Evolutionary conservation across 768 basidiomycete species (phyloP).

Genomic region (Auriscalpium microsporum): DNA sequence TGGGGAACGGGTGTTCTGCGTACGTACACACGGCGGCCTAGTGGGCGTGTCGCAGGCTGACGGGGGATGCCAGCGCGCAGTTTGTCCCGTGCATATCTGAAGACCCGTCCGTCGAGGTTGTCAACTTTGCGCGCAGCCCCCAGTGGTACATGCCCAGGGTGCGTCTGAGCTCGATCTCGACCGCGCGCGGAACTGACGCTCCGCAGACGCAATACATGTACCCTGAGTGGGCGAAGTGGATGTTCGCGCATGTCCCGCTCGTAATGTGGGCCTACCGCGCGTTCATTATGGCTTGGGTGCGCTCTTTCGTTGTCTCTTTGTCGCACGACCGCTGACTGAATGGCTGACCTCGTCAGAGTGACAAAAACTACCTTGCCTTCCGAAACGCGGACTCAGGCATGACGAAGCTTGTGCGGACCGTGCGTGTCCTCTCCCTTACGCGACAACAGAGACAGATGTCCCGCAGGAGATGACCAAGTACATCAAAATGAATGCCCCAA

Average conservation of each 20-base stretch:
- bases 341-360: not conserved
- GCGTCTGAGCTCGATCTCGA: slow-evolving; percentile 11
- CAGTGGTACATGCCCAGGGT: slow-evolving; percentile 51
- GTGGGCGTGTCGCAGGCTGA: not conserved
- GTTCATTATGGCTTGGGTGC: slow-evolving; percentile 38
- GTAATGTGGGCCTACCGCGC: slow-evolving; percentile 40
- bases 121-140: slow-evolving; percentile 50
- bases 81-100: slow-evolving; percentile 45
- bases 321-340: no score
- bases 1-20: slow-evolving; percentile 59
- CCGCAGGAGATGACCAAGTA: slow-evolving; percentile 35
- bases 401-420: not conserved
- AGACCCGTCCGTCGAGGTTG: slow-evolving; percentile 40
- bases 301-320: slow-evolving; percentile 4
- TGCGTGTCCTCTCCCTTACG: not conserved
- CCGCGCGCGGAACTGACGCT: not conserved
- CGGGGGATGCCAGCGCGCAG: slow-evolving; percentile 38
- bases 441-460: not conserved
- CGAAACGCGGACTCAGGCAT: not conserved
- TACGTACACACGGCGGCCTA: slow-evolving; percentile 13
- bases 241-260: slow-evolving; percentile 45
- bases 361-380: not conserved
- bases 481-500: slow-evolving; percentile 39
- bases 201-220: slow-evolving; percentile 33
- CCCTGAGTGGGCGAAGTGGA: slow-evolving; percentile 38